These are phyloP conservation scores for Penicillium coffeae DNA, from an alignment of 495 filamentous ascomycete species.

Conservation along the genomic window DNA sequence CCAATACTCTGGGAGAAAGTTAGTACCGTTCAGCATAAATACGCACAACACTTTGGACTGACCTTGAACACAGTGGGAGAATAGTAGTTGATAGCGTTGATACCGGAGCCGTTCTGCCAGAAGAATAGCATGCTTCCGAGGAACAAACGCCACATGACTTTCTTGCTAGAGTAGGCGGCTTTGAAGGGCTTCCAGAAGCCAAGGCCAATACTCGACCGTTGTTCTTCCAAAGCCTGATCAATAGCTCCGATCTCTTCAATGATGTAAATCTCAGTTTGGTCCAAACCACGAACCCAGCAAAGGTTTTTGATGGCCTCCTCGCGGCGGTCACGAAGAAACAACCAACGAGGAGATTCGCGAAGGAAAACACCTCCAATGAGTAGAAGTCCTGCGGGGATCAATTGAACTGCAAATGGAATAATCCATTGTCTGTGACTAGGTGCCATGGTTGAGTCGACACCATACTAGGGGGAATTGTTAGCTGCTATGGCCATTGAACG, in stretches of 20 bases:
- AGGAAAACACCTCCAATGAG: slow-evolving; percentile 46
- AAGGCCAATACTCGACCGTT: slow-evolving; percentile 53
- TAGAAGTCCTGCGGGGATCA: slow-evolving; percentile 49
- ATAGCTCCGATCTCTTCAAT: slow-evolving; percentile 61
- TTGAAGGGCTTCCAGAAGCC: slow-evolving; percentile 70
- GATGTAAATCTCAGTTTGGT: slow-evolving; percentile 58
- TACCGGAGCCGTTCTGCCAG: slow-evolving; percentile 65
- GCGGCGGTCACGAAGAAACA: slow-evolving; percentile 44
- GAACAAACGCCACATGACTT: slow-evolving; percentile 64
- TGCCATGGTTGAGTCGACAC: slow-evolving; percentile 31
- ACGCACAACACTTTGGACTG: slow-evolving; percentile 1
- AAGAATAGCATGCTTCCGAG: slow-evolving; percentile 64
- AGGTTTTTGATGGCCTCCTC: slow-evolving; percentile 56
- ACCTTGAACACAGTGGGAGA: slow-evolving; percentile 54
- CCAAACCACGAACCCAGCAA: slow-evolving; percentile 61
- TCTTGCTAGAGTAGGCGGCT: slow-evolving; percentile 48
- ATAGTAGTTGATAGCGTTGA: slow-evolving; percentile 71
- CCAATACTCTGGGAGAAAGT: slow-evolving; percentile 45
- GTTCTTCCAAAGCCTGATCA: slow-evolving; percentile 58
- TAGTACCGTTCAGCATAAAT: not conserved
- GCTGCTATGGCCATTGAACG: no score
- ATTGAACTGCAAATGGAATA: slow-evolving; percentile 53
- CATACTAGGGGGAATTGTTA: slow-evolving; percentile 28
- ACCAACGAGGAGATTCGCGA: slow-evolving; percentile 56
- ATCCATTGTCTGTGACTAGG: slow-evolving; percentile 47